phyloP scores from a whole-genome alignment of 2,329 filamentous ascomycete genomes.

The Penicillium crustosum region DNA sequence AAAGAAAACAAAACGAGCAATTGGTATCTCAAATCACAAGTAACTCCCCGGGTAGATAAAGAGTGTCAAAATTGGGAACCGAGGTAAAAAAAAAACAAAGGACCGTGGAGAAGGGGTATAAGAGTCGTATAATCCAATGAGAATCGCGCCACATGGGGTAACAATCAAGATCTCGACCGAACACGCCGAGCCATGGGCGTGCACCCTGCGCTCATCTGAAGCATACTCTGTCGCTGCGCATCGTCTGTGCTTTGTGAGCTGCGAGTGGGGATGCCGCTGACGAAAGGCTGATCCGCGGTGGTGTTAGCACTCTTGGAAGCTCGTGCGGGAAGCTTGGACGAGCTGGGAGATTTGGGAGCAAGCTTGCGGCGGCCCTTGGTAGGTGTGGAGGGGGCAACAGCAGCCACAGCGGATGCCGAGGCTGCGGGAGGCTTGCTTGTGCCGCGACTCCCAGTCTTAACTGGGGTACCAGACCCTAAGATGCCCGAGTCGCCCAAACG shows the following conservation, averaged over 20 bases:
- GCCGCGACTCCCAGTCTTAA: slow-evolving; percentile 23
- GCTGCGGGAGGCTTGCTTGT: slow-evolving; percentile 22
- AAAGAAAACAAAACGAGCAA: neutral
- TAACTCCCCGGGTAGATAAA: slow-evolving; percentile 6
- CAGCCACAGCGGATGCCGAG: slow-evolving; percentile 9
- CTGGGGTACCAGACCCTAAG: slow-evolving; percentile 23
- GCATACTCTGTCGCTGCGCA: slow-evolving; percentile 23
- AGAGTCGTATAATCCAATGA: neutral
- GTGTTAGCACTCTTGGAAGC: slow-evolving; percentile 18
- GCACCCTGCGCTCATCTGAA: slow-evolving; percentile 37
- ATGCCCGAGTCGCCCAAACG: slow-evolving; percentile 30
- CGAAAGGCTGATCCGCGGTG: slow-evolving; percentile 14
- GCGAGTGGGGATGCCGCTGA: slow-evolving; percentile 22
- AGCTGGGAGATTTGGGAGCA: slow-evolving; percentile 35
- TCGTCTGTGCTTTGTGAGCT: slow-evolving; percentile 20
- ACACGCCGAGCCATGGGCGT: slow-evolving; percentile 38
- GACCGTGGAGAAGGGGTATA: neutral
- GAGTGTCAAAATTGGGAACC: slow-evolving; percentile 6
- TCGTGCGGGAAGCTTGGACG: slow-evolving; percentile 18
- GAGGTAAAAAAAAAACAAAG: neutral
- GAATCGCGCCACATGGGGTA: neutral
- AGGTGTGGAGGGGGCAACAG: slow-evolving; percentile 26
- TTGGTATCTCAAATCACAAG: slow-evolving; percentile 19
- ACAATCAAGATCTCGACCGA: slow-evolving; percentile 29
- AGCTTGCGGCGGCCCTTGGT: slow-evolving; percentile 37